phyloP scores from a whole-genome alignment of 441 rosid genomes.

The Euphorbia celastroides region DNA sequence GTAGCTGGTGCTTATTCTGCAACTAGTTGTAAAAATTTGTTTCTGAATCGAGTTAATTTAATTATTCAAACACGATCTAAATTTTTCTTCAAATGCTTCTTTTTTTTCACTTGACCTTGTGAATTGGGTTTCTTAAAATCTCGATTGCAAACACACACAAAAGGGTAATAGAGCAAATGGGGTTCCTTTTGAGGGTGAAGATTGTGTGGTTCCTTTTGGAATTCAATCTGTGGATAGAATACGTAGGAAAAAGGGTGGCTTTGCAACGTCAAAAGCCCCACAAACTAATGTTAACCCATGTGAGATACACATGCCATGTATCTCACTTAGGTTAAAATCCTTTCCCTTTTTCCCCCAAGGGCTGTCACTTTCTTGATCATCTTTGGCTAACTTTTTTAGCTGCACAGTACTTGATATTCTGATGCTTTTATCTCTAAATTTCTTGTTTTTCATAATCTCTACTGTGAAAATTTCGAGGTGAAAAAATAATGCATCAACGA shows the following conservation, averaged over 20 bases:
- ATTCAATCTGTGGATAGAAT: neutral
- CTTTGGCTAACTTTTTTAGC: neutral
- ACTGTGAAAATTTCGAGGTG: neutral
- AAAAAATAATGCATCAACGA: neutral
- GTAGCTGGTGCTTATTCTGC: too few species aligned
- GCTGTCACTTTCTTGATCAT: neutral
- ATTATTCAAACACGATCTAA: too few species aligned
- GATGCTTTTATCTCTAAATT: neutral
- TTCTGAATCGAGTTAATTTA: too few species aligned
- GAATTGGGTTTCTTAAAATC: too few species aligned
- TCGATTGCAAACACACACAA: too few species aligned
- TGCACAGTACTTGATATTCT: neutral
- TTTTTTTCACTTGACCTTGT: too few species aligned
- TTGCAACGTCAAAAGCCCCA: neutral
- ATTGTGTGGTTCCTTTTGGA: neutral
- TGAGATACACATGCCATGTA: neutral
- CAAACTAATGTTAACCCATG: neutral
- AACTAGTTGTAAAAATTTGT: too few species aligned
- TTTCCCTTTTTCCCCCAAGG: neutral
- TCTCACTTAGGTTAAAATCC: neutral
- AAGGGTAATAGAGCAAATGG: too few species aligned
- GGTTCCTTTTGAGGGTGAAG: too few species aligned
- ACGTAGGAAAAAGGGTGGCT: too few species aligned
- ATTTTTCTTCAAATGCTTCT: too few species aligned
- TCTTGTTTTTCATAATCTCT: neutral